Base-by-base conservation (phyloP, 129 eudicot genomes). In the Helianthus tuberosus region DNA sequence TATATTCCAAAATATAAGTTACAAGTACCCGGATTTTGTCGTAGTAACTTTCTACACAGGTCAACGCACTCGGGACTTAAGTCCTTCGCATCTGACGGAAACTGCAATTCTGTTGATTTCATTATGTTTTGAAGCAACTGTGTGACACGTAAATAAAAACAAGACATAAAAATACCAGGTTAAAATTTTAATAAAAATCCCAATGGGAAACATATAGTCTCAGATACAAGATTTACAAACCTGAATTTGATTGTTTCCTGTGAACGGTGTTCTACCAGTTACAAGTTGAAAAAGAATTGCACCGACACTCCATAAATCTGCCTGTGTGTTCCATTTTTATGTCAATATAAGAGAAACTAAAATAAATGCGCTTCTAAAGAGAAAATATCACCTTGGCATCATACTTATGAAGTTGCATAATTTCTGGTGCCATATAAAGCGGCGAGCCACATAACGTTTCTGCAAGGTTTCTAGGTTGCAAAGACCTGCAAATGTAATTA, bases 241-340 rank as follows among this genome's bases (percentile, higher is more conserved):
- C 96, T 94, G 93, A 79, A 88, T 75, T 73, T 90, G 97, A 79
- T 80, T 90, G 85, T 67, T 86, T 84, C 98, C 98, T 5, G 93
- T 90, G 61, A 80, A 94, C 51, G 98, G 98, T 9, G 98, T 88
- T 85, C 83, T 88, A 43, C 97, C 98, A 52, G 97, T 90, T 68
- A 90, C 97, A 75, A 94, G 96, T 76, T 94, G 98, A 82, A 84
- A 94, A 6, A 94, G 73, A 79, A 94, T 94, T 65, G 96, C 89
- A 53, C 98, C 98, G 49, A 94, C 97, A 81, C 98, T 94, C 98
- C 98, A 94, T 65, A 94, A 86, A 90, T 94, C 98, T 86, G 98
- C 98, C 98, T 94, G 98, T 71, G 77, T 86, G 73, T 50, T 77
- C 53, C 36, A 81, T 62, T 69, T 68, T 23, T 76, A 2, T 32